Evolutionary conservation across 768 basidiomycete species (phyloP).

Genomic region (Suillus sp.): DNA sequence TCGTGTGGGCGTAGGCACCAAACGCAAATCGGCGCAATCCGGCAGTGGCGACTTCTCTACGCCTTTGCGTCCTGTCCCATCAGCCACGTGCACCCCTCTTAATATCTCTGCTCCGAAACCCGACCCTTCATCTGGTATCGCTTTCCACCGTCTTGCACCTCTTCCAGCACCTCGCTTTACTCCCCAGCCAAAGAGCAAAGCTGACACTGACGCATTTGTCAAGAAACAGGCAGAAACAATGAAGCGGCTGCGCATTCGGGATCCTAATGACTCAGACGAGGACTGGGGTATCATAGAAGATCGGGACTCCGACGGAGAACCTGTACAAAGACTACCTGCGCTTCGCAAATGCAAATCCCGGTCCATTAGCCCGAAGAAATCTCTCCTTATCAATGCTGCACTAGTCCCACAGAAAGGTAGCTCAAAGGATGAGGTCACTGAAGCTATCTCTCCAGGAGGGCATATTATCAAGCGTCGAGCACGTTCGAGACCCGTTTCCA

Average conservation of each 20-base stretch:
- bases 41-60: constrained; percentile 48
- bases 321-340: constrained; percentile 36
- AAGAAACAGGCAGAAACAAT: constrained; percentile 64
- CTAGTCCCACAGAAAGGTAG: constrained; percentile 42
- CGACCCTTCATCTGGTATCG: constrained; percentile 35
- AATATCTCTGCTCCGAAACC: constrained; percentile 37
- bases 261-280: constrained; percentile 49
- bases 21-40: constrained; percentile 55
- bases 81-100: constrained; percentile 33
- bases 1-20: constrained; percentile 53
- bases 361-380: constrained; percentile 33
- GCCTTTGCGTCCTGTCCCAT: constrained; percentile 50
- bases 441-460: constrained; percentile 74
- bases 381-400: constrained; percentile 19
- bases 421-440: constrained; percentile 58
- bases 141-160: constrained; percentile 39
- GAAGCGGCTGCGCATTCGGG: constrained; percentile 61
- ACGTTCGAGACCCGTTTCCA: constrained; percentile 69
- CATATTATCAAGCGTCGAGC: constrained; percentile 77
- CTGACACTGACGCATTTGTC: constrained; percentile 40
- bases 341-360: constrained; percentile 32
- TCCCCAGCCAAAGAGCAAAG: constrained; percentile 37
- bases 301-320: constrained; percentile 56
- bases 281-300: constrained; percentile 44
- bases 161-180: constrained; percentile 34